A percentile compares a stretch with the other conserved stretches of the same genome.
Conservation (phyloP, 495 filamentous ascomycete genomes). For the Entonaema liquescens region DNA sequence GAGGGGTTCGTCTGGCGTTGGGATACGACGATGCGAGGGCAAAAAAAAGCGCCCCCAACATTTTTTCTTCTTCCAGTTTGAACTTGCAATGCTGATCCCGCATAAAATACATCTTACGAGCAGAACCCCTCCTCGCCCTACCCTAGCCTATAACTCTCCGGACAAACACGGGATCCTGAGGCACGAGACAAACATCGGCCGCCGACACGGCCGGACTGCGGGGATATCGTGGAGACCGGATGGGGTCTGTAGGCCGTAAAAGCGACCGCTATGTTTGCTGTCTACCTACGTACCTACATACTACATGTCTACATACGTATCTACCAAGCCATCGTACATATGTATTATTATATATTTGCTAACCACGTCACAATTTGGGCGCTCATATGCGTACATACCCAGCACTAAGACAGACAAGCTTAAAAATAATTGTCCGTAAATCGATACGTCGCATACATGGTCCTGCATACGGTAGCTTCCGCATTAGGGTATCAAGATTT, state of each 20-base stretch:
- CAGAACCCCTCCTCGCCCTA: no score
- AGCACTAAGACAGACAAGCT: neutral
- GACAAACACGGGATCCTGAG: conserved; percentile 9
- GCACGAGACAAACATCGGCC: conserved; percentile 29
- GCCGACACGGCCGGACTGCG: conserved; percentile 29
- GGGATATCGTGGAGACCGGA: conserved; percentile 18
- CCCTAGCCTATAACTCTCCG: neutral
- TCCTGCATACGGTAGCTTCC: neutral
- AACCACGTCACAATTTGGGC: neutral
- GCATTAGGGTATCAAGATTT: conserved; percentile 9
- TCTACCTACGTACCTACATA: conserved; percentile 12
- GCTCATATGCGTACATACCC: conserved; percentile 6
- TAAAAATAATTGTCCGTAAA: neutral
- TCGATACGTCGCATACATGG: neutral
- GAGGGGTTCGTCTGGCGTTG: neutral
- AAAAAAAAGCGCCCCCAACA: neutral
- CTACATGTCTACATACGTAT: neutral
- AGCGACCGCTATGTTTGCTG: conserved; percentile 22
- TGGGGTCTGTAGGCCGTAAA: conserved; percentile 8
- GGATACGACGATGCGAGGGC: neutral
- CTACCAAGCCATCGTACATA: no score
- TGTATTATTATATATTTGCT: no score
- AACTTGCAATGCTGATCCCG: neutral
- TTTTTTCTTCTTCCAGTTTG: no score
- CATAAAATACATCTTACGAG: neutral